Conservation (phyloP, 2,329 filamentous ascomycete genomes). For the Fusarium abutilonis region DNA sequence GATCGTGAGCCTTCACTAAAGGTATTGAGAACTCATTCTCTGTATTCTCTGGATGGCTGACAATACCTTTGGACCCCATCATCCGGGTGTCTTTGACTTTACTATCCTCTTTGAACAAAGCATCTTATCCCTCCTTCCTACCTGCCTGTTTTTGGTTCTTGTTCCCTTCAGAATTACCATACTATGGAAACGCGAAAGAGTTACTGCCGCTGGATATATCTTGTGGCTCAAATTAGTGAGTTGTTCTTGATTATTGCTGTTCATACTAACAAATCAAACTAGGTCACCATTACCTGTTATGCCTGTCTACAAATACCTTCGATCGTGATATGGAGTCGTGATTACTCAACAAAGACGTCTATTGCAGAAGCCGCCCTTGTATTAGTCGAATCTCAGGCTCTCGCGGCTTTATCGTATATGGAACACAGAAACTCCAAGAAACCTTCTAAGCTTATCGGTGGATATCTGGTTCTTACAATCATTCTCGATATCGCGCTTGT, state of each 20-base stretch:
- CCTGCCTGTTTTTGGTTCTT: conserved; percentile 40
- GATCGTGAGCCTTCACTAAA: background rate
- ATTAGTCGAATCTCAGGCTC: conserved; percentile 42
- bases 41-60: conserved; percentile 17
- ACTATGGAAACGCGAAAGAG: conserved; percentile 20
- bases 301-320: conserved; percentile 41
- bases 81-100: conserved; percentile 45
- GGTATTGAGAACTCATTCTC: background rate
- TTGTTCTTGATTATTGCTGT: rapidly evolving
- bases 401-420: conserved; percentile 46
- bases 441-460: conserved; percentile 48
- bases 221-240: conserved; percentile 42
- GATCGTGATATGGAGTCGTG: conserved; percentile 43
- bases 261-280: background rate
- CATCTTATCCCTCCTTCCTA: conserved; percentile 45
- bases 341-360: conserved; percentile 42
- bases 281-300: conserved; percentile 27
- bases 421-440: conserved; percentile 49
- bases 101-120: conserved; percentile 48
- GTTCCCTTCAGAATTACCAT: conserved; percentile 29
- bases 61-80: conserved; percentile 42
- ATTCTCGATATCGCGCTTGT: conserved; percentile 49
- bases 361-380: conserved; percentile 44
- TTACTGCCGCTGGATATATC: conserved; percentile 9
- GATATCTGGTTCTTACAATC: conserved; percentile 48